phyloP scores from a whole-genome alignment of 352 stramenopile species.

The Saprolegnia parasitica region DNA sequence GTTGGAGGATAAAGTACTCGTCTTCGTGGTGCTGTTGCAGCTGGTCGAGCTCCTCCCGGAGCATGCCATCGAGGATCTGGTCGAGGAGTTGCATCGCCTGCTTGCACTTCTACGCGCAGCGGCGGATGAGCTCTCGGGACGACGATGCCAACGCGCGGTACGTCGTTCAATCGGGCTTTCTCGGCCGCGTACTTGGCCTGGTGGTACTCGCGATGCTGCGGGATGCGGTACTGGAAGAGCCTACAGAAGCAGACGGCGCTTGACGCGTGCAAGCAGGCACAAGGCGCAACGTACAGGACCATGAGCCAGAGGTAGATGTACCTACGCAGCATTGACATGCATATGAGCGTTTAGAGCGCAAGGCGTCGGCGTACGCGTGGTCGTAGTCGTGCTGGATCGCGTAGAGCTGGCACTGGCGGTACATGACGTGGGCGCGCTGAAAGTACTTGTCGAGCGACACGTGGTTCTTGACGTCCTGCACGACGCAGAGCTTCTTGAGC shows the following conservation, averaged over 20 bases:
- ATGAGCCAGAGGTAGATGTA: slow-evolving; percentile 79
- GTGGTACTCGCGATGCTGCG: slow-evolving; percentile 57
- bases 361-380: slow-evolving; percentile 49
- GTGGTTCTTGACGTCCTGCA: slow-evolving; percentile 64
- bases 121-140: not conserved
- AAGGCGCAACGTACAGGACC: slow-evolving; percentile 52
- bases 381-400: slow-evolving; percentile 55
- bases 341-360: slow-evolving; percentile 31
- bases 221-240: slow-evolving; percentile 66
- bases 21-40: slow-evolving; percentile 52
- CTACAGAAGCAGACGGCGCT: slow-evolving; percentile 33
- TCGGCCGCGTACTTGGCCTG: slow-evolving; percentile 51
- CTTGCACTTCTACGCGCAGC: slow-evolving; percentile 50
- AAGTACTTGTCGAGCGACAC: slow-evolving; percentile 62
- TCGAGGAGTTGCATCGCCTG: slow-evolving; percentile 63
- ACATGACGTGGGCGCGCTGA: slow-evolving; percentile 67
- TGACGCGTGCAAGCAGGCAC: not conserved
- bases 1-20: slow-evolving; percentile 21
- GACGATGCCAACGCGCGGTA: slow-evolving; percentile 29
- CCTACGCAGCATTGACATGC: slow-evolving; percentile 36
- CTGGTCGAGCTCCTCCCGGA: slow-evolving; percentile 55
- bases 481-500: slow-evolving; percentile 51
- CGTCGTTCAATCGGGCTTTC: slow-evolving; percentile 55
- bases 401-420: slow-evolving; percentile 69
- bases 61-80: slow-evolving; percentile 74